Evolutionary conservation across 148 eudicot genomes (phyloP), one percentile per base, ranked within the genome.

Genomic region (Nepenthes mirabilis): DNA sequence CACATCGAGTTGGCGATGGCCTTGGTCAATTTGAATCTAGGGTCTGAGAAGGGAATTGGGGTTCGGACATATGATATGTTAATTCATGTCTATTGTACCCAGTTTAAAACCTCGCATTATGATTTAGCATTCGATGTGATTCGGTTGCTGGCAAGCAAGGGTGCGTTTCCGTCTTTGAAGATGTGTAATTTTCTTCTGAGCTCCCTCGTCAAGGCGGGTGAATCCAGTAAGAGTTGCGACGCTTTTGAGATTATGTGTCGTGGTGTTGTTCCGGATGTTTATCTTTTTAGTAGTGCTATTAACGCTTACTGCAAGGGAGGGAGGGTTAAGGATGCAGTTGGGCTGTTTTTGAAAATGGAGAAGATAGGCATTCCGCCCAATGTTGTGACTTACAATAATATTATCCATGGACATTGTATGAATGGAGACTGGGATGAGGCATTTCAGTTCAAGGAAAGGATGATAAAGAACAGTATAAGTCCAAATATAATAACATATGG

Each of bases 331-430:
- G 93, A 91, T 68, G 97, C 88, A 14, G 58, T 78, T 49, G 52
- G 55, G 55, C 60, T 91, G 80, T 83, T 87, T 73, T 45, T 43
- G 35, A 79, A 77, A 66, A 91, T 91, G 97, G 88, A 81, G 78
- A 45, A 63, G 37, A 43, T 68, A 55, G 80, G 86, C 13, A 40
- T 87, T 70, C 36, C 64, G 43, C 90, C 97, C 2, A 91, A 74
- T 75, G 93, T 74, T 62, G 87, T 84, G 66, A 80, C 83, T 13
- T 91, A 87, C 60, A 91, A 83, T 57, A 87, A 57, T 62, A 68
- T 91, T 35, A 71, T 91, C 33, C 61, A 85, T 75, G 97, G 95
- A 58, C 86, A 87, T 36, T 87, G 95, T 40, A 83, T 59, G 72
- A 75, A 43, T 64, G 82, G 90, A 12, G 70, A 73, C 63, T 48